Evolutionary conservation across 305 asterid species (phyloP).

Genomic region (Rubia peregrina): DNA sequence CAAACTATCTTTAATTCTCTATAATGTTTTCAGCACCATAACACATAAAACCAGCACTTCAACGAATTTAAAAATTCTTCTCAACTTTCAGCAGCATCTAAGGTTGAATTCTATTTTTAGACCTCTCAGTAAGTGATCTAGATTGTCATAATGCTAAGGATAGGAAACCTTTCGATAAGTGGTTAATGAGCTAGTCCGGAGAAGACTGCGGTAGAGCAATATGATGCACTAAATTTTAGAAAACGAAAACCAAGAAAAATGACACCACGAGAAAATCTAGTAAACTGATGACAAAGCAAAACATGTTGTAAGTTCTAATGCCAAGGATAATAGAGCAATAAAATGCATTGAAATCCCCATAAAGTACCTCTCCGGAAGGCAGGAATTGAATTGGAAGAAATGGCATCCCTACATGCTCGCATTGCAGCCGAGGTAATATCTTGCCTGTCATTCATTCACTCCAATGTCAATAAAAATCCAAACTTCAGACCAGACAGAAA

Average conservation of each 20-base stretch:
- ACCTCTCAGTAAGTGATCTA: neutral
- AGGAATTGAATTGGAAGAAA: slow-evolving; percentile 86
- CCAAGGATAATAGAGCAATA: neutral
- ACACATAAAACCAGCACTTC: neutral
- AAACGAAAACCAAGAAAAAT: neutral
- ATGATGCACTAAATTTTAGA: neutral
- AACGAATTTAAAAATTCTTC: neutral
- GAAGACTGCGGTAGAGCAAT: neutral
- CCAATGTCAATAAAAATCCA: slow-evolving; percentile 4
- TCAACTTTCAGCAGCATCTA: neutral
- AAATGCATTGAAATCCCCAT: neutral
- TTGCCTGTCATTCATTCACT: slow-evolving; percentile 43
- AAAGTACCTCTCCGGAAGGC: slow-evolving; percentile 73
- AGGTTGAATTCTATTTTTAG: neutral
- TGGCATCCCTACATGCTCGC: slow-evolving; percentile 90
- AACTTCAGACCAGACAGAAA: neutral
- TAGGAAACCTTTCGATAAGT: neutral
- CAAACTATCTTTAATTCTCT: neutral
- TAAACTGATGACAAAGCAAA: neutral
- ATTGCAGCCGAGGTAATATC: slow-evolving; percentile 84
- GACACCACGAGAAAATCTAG: too few relatives aligned
- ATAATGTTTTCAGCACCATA: neutral
- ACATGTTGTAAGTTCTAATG: neutral
- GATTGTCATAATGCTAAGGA: neutral
- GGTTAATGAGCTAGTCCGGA: neutral